Base-by-base conservation (phyloP, 176 grass and related monocot genomes). In the Calamus simplicifolius region DNA sequence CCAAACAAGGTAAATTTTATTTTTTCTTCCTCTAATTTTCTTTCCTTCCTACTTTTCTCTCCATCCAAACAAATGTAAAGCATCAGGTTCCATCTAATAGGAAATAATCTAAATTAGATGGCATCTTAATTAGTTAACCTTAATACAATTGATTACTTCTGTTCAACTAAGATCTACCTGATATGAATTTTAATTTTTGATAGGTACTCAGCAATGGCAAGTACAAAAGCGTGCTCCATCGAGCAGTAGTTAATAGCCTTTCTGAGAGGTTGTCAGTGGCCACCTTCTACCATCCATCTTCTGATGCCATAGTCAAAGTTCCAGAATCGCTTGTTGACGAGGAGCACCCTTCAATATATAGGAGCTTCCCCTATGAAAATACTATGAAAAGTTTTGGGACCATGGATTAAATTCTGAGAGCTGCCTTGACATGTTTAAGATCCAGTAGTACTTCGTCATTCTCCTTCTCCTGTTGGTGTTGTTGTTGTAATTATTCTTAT, bases 141-240 rank as follows among this genome's bases (percentile, higher is more conserved):
- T 31, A 5, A 7, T 31, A 7, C 7, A 6, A 5, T 31, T 31
- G 7, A 31, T 31, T 31, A 31, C 5, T 6, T 31, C 0, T n/a
- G n/a, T n/a, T n/a, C n/a, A n/a, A n/a, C n/a, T n/a, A n/a, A n/a
- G n/a, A n/a, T 23, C 21, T 23, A 23, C 21, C 21, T 23, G 21
- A 23, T 23, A 23, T 23, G 21, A 23, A 23, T 23, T 23, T 23
- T 23, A 23, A 23, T 25, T 4, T 56, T n/a, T 8, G 18, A 54
- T 68, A 96, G 92, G 92, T 74, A 0, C 72, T 96, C 21, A 96
- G 83, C 63, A 96, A 96, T 16, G 86, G 84, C 7, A 61, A 67
- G 1, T 96, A 90, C 71, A 87, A 71, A 71, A 96, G 92, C 63
- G 92, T n/a, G n/a, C n/a, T n/a, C n/a, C n/a, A n/a, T n/a, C n/a